These are phyloP conservation scores for Podospora appendiculata DNA, from an alignment of 495 filamentous ascomycete genomes.

Conservation along the genomic window DNA sequence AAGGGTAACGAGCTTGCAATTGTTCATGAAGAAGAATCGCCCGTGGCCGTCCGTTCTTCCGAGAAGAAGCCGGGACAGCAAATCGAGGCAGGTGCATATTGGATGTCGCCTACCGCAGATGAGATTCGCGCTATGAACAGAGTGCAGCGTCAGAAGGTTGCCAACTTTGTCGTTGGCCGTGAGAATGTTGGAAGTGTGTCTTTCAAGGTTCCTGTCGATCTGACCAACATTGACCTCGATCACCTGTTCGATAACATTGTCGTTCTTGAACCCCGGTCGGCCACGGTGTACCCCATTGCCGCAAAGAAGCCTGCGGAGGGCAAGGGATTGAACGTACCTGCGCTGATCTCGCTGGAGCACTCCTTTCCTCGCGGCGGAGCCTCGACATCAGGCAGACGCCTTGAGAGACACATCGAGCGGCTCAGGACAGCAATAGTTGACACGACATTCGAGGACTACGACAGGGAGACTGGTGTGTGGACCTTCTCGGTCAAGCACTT, in stretches of 20 bases:
- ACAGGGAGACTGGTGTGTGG: conserved; percentile 75
- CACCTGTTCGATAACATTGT: conserved; percentile 65
- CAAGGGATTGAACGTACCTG: conserved; percentile 84
- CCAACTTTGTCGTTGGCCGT: conserved; percentile 73
- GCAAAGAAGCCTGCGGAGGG: conserved; percentile 71
- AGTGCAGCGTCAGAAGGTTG: conserved; percentile 61
- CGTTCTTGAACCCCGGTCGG: conserved; percentile 60
- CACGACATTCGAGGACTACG: conserved; percentile 75
- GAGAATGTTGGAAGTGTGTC: conserved; percentile 67
- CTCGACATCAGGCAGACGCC: conserved; percentile 28
- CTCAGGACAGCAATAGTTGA: conserved; percentile 61
- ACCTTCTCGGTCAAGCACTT: conserved; percentile 88
- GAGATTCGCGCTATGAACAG: conserved; percentile 69
- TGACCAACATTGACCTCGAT: conserved; percentile 64
- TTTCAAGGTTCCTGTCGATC: conserved; percentile 76
- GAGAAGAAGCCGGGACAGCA: conserved; percentile 29
- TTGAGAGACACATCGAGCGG: conserved; percentile 74
- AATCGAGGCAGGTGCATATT: conserved; percentile 67
- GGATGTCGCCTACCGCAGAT: conserved; percentile 65
- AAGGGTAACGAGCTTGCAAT: conserved; percentile 70
- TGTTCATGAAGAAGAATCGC: conserved; percentile 62
- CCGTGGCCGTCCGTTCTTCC: conserved; percentile 19
- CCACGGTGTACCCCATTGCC: conserved; percentile 77
- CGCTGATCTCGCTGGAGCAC: conserved; percentile 74
- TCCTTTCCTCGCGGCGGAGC: conserved; percentile 70